phyloP scores from a whole-genome alignment of 495 filamentous ascomycete species.

The Tuber melanosporum region DNA sequence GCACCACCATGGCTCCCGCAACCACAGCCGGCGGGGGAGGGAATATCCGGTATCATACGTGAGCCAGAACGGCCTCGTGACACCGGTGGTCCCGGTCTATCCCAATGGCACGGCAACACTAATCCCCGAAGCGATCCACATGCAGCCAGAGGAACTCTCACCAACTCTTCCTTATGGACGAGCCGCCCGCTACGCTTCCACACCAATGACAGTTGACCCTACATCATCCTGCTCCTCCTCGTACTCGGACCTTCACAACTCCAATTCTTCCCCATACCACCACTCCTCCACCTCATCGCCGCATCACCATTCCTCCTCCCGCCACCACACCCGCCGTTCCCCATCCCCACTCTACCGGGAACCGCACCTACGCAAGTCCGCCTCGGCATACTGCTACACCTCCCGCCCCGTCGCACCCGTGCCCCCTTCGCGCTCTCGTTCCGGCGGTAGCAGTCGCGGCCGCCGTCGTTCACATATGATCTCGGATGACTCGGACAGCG shows the following conservation, averaged over 20 bases:
- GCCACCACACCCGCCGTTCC: slow-evolving; percentile 17
- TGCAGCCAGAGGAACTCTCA: slow-evolving; percentile 32
- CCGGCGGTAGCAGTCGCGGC: slow-evolving; percentile 10
- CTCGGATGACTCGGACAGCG: background rate
- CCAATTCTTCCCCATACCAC: slow-evolving; percentile 28
- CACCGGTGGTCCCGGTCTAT: slow-evolving; percentile 45
- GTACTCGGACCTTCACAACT: slow-evolving; percentile 25
- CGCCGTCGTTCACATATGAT: background rate
- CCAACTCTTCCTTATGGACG: slow-evolving; percentile 18
- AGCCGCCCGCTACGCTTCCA: slow-evolving; percentile 18
- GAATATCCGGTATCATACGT: slow-evolving; percentile 44
- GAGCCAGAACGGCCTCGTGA: slow-evolving; percentile 41
- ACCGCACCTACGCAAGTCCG: slow-evolving; percentile 23
- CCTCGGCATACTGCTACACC: slow-evolving; percentile 30
- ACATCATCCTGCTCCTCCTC: slow-evolving; percentile 27
- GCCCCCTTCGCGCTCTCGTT: slow-evolving; percentile 25
- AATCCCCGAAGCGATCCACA: slow-evolving; percentile 44
- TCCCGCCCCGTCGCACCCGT: slow-evolving; percentile 10
- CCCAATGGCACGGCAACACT: slow-evolving; percentile 45
- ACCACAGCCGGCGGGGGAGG: slow-evolving; percentile 24
- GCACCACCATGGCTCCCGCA: slow-evolving; percentile 17
- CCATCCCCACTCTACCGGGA: slow-evolving; percentile 29
- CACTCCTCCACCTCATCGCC: slow-evolving; percentile 14
- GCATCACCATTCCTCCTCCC: slow-evolving; percentile 9
- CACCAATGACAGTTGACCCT: slow-evolving; percentile 18